Evolutionary conservation across 2,329 filamentous ascomycete genomes (phyloP), one percentile per base, ranked within the genome.

Genomic region (Aspergillus puulaauensis): DNA sequence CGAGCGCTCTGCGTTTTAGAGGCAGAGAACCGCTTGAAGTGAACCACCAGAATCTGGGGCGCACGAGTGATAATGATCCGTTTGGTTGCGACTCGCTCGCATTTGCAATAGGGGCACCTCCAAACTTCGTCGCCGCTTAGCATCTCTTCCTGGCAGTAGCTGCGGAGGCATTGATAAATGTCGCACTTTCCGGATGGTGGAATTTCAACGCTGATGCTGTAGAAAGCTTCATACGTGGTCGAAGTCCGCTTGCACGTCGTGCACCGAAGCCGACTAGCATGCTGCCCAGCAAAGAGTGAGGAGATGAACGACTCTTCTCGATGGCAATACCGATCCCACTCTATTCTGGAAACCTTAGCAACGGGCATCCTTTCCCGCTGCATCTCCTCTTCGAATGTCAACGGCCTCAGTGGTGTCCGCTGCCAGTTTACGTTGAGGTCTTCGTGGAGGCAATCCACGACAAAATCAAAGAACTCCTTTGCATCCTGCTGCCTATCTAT

Each of bases 401-500:
- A 75, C 5, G 82, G 80, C 50, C 81, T 80, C 2, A 88, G 76
- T 1, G 83, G 85, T 2, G 77, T 79, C 53, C 82, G 78, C 60
- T 84, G 79, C 79, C 86, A 89, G 31, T 83, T 82, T 6, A 81
- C 75, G 70, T 96, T 96, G 5, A 96, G 87, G 74, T 99, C 95
- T 69, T 95, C 90, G 65, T 93, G 89, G 12, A 98, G 80, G 63
- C 89, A 87, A 53, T 90, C 87, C 39, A 96, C 82, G 24, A 97
- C 74, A 69, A 96, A 96, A 46, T 87, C 86, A 64, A 93, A 87
- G 65, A 96, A 96, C 68, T 98, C 95, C 63, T 93, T 90, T 2
- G 92, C 89, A 69, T 99, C 95, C 75, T 98, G 95, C 70, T 98
- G 93, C 50, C 86, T 79, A 23, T 82, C 80, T 41, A 90, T 88